Evolutionary conservation across 768 basidiomycete species (phyloP).

Genomic region (Rhizopogon salebrosus): DNA sequence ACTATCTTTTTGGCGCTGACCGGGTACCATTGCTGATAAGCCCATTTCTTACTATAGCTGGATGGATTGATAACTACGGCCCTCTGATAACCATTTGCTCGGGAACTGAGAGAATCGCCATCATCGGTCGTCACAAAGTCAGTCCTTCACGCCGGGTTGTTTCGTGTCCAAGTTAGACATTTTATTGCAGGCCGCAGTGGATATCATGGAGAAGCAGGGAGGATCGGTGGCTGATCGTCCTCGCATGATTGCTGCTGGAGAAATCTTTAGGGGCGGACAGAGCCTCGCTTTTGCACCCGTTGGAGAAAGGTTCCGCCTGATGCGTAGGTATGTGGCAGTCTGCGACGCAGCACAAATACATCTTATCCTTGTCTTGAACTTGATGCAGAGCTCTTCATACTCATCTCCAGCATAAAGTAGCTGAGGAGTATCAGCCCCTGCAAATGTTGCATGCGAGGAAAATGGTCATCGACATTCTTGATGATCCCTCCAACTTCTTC

Average conservation of each 20-base stretch:
- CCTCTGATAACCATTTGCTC: slow-evolving; percentile 18
- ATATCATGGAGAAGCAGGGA: slow-evolving; percentile 59
- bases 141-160: not conserved
- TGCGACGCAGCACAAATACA: not conserved
- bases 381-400: slow-evolving; percentile 42
- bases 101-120: slow-evolving; percentile 18
- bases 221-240: slow-evolving; percentile 48
- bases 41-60: slow-evolving; percentile 31
- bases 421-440: slow-evolving; percentile 39
- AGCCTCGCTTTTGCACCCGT: slow-evolving; percentile 45
- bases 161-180: not conserved
- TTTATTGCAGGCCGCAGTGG: slow-evolving; percentile 32
- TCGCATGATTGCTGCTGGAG: slow-evolving; percentile 45
- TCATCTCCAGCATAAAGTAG: slow-evolving; percentile 46
- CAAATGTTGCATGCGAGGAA: slow-evolving; percentile 31
- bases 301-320: slow-evolving; percentile 52
- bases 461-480: slow-evolving; percentile 15
- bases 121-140: slow-evolving; percentile 21
- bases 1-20: too few relatives aligned
- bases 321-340: slow-evolving; percentile 39
- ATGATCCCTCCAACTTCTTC: slow-evolving; percentile 16
- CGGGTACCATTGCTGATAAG: not conserved
- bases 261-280: slow-evolving; percentile 55
- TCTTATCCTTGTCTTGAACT: not conserved
- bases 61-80: slow-evolving; percentile 22